Evolutionary conservation across 2,329 filamentous ascomycete species (phyloP), one percentile per base, ranked within the genome.

Genomic region (Monosporascus ibericus): DNA sequence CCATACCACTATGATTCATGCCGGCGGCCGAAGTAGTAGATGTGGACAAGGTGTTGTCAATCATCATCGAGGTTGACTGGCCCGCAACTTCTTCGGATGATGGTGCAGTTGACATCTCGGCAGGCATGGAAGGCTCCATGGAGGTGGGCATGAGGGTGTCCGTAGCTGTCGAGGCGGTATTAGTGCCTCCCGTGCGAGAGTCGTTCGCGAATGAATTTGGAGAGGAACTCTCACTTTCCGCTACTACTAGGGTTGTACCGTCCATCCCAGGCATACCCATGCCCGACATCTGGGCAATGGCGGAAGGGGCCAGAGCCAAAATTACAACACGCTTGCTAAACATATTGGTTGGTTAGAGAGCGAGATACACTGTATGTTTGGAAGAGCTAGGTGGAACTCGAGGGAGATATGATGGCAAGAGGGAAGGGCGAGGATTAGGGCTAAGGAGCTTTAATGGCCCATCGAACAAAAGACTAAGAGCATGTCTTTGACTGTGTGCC

Each of bases 271-370:
- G 30, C 30, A 34, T 34, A 14, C 36, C 55, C 22, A 48, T 52
- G n/a, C 48, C 50, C 48, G 50, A 48, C 55, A 57, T 58, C 51
- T 64, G 59, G n/a, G 60, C 59, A 14, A 64, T 48, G 40, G 57
- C 59, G 50, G 51, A 40, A 30, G 55, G 53, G 40, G 58, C 59
- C 34, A 66, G 44, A 46, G 59, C 59, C 27, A 65, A 42, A 47
- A 62, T 44, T 36, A 54, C 48, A 48, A 59, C 47, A 49, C 47
- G 52, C 50, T 60, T 65, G 40, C 60, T 44, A 2, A 55, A 50
- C 64, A 66, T 66, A 6, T 56, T 61, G 44, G 22, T 47, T 38
- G 24, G 40, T 51, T 54, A 27, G 18, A 30, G 27, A 30, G n/a
- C n/a, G 24, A 20, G 11, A 15, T 24, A 9, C 50, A 22, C 44